Conservation (phyloP, 2,329 filamentous ascomycete genomes). For the Neopestalotiopsis sp. region DNA sequence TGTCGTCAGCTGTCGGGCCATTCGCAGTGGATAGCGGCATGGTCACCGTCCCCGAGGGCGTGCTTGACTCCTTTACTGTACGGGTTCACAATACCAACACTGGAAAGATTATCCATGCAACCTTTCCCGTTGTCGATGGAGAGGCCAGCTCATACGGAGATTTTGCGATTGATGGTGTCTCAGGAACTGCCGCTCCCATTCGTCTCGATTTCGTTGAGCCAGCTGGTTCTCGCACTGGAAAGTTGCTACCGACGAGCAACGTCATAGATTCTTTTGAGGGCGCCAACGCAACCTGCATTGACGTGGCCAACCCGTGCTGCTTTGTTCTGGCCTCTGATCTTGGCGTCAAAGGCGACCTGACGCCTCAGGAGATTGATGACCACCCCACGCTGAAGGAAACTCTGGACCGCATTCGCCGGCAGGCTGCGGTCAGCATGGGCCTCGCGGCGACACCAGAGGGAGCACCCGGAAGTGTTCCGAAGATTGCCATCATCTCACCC, state of each 20-base stretch:
- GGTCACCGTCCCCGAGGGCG: not conserved
- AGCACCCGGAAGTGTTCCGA: slow-evolving; percentile 59
- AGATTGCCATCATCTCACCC: slow-evolving; percentile 62
- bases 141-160: slow-evolving; percentile 56
- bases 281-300: slow-evolving; percentile 61
- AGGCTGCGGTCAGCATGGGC: slow-evolving; percentile 67
- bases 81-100: slow-evolving; percentile 77
- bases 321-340: slow-evolving; percentile 64
- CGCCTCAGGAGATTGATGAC: slow-evolving; percentile 59
- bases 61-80: slow-evolving; percentile 54
- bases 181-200: slow-evolving; percentile 62
- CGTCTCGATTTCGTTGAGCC: slow-evolving; percentile 67
- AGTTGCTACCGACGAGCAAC: slow-evolving; percentile 64
- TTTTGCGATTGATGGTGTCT: slow-evolving; percentile 69
- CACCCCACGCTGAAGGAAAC: slow-evolving; percentile 47
- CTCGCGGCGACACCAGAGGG: slow-evolving; percentile 50
- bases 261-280: slow-evolving; percentile 55
- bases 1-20: slow-evolving; percentile 71
- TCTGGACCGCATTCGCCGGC: slow-evolving; percentile 61
- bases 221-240: slow-evolving; percentile 68
- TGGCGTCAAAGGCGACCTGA: slow-evolving; percentile 53
- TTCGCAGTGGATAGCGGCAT: slow-evolving; percentile 53
- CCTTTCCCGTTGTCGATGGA: slow-evolving; percentile 56
- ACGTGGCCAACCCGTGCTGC: slow-evolving; percentile 68
- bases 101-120: slow-evolving; percentile 63